phyloP scores from a whole-genome alignment of 306 rosid genomes.

The Rosa lucieae region DNA sequence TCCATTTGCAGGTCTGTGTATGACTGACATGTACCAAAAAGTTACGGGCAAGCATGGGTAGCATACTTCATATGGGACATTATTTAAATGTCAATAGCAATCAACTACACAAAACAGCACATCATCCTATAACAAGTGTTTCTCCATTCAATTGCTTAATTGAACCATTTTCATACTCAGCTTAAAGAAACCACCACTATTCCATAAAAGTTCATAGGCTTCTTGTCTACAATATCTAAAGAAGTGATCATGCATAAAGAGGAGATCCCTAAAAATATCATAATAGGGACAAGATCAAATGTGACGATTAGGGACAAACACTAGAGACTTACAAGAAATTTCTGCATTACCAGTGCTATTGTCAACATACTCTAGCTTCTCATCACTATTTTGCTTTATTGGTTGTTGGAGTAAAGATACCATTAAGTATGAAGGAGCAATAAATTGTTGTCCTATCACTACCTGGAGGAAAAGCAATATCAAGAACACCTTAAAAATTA shows the following conservation, averaged over 20 bases:
- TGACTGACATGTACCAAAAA: not conserved
- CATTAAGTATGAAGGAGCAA: conserved; percentile 77
- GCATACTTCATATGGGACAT: not conserved
- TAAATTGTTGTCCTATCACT: conserved; percentile 67
- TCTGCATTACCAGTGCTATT: conserved; percentile 67
- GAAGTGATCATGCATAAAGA: not conserved
- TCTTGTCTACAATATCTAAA: not conserved
- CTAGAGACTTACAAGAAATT: conserved; percentile 30
- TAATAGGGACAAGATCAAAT: conserved; percentile 16
- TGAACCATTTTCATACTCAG: conserved; percentile 9
- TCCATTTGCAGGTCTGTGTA: conserved; percentile 1
- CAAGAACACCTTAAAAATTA: conserved; percentile 24
- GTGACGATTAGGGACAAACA: not conserved
- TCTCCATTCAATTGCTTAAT: conserved; percentile 19
- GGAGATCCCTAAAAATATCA: not conserved
- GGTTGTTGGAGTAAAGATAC: conserved; percentile 90
- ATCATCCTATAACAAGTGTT: not conserved
- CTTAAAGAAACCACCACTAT: not conserved
- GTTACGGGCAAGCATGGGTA: not conserved
- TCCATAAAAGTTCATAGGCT: not conserved
- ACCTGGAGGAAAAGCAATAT: conserved; percentile 60
- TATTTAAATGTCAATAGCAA: not conserved
- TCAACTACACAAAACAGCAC: not conserved
- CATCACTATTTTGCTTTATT: conserved; percentile 87
- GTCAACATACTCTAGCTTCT: conserved; percentile 97